A percentile compares a stretch with the other conserved stretches of the same genome.
Evolutionary conservation across 352 stramenopile genomes (phyloP).

Genomic region (Phytopythium litorale): DNA sequence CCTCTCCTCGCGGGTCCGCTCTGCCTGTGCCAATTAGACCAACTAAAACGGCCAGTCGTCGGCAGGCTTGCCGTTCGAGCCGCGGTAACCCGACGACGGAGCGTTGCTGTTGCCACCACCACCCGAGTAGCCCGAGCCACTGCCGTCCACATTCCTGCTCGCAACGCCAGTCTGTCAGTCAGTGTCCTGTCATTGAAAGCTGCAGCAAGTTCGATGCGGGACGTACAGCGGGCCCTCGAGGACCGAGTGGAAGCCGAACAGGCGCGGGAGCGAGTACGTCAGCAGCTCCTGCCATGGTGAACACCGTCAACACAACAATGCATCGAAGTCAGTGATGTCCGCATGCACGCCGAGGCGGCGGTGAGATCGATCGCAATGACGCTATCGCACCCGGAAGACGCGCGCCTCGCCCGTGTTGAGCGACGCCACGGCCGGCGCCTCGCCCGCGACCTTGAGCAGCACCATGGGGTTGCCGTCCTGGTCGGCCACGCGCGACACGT

Average conservation of each 20-base stretch:
- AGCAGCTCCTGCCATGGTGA: conserved; percentile 50
- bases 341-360: background rate
- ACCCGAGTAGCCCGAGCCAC: conserved; percentile 16
- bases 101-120: conserved; percentile 22
- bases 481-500: conserved; percentile 35
- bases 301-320: background rate
- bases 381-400: conserved; percentile 30
- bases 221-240: conserved; percentile 70
- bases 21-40: conserved; percentile 6
- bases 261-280: conserved; percentile 67
- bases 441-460: conserved; percentile 53
- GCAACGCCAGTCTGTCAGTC: conserved; percentile 4
- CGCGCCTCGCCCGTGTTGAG: conserved; percentile 72
- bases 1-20: too few species aligned
- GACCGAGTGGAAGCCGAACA: conserved; percentile 75
- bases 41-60: conserved; percentile 66
- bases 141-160: conserved; percentile 46
- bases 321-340: background rate
- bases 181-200: background rate
- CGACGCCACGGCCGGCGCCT: conserved; percentile 44
- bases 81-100: conserved; percentile 26
- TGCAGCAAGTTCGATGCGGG: background rate
- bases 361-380: background rate
- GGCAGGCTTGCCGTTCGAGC: conserved; percentile 37
- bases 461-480: conserved; percentile 48